Evolutionary conservation across 805 yeast species (phyloP), one percentile per base, ranked within the genome.

Genomic region (Suhomyces pyralidae): DNA sequence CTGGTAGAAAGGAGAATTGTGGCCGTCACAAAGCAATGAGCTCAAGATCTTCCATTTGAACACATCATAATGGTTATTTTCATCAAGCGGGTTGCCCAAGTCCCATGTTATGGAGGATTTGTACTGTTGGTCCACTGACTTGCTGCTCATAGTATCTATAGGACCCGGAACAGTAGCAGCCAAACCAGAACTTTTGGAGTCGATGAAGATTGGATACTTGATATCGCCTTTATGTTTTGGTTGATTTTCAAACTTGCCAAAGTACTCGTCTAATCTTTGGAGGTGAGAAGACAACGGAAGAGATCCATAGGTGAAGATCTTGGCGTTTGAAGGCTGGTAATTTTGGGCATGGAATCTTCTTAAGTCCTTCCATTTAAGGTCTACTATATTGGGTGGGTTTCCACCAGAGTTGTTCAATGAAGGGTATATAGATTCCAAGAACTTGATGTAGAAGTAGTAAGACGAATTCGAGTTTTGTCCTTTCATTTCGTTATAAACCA

Each of bases 401-500:
- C 99, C 99, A 30, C 97, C 99, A 2, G 97, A 86, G 70, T 90
- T 90, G 64, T 90, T 81, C 61, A 94, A 74, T 7, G 92, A 81
- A 1, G 97, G 94, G 62, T 90, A 94, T 10, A 94, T 80, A 7
- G 88, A 73, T 68, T 90, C 88, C 63, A 88, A 90, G 74, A 85
- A 93, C 56, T 85, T 82, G 62, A 86, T 89, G 82, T 92, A 93
- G 66, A 80, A 91, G 57, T 85, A 81, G 68, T 94, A 94, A 2
- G 92, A 82, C 0, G 97, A 82, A 67, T 90, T 93, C 0, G 97
- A 88, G 64, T 90, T 82, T 69, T 93, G 97, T 7, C 99, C 99
- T 70, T 94, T 94, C 99, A 94, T 94, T 71, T 94, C 99, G 66
- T 94, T 94, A 67, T 88, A 94, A 2, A 94, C 99, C 32, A 94